These are phyloP conservation scores for Lathyrus sativus DNA, from an alignment of 306 rosid genomes.

Conservation along the genomic window DNA sequence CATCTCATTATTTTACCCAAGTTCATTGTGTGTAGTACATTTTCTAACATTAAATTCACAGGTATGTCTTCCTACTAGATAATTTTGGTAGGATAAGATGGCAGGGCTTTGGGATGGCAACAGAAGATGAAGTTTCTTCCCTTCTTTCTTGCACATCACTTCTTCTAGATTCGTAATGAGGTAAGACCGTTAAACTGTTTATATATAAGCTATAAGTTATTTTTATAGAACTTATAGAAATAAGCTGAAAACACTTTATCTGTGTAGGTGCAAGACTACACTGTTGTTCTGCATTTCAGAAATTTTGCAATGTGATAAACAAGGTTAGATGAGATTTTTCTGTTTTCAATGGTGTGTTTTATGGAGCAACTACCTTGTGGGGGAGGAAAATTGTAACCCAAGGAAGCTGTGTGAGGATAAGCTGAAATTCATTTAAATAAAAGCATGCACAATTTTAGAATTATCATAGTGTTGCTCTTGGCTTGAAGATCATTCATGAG, in stretches of 20 bases:
- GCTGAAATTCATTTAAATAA: slow-evolving; percentile 32
- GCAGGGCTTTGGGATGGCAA: slow-evolving; percentile 84
- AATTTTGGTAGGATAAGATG: slow-evolving; percentile 91
- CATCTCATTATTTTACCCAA: slow-evolving; percentile 12
- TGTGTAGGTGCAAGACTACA: background rate
- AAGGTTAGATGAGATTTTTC: slow-evolving; percentile 9
- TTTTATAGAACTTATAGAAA: no score
- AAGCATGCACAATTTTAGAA: slow-evolving; percentile 3
- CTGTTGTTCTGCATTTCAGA: slow-evolving; percentile 27
- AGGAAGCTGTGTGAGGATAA: slow-evolving; percentile 29
- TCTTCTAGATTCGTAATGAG: slow-evolving; percentile 60
- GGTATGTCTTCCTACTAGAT: slow-evolving; percentile 81
- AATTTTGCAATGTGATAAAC: slow-evolving; percentile 22
- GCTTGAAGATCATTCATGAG: slow-evolving; percentile 1
- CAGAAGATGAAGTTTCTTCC: slow-evolving; percentile 66
- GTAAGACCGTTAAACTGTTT: slow-evolving; percentile 18
- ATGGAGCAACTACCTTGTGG: slow-evolving; percentile 16
- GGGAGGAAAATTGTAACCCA: slow-evolving; percentile 25
- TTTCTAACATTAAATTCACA: slow-evolving; percentile 38
- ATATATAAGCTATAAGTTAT: no score
- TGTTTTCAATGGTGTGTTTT: slow-evolving; percentile 21
- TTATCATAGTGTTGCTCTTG: background rate
- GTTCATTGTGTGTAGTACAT: background rate
- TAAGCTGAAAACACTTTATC: background rate
- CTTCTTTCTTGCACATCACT: slow-evolving; percentile 68